A percentile compares a stretch with the other conserved stretches of the same genome.
Conservation (phyloP, 768 basidiomycete genomes). For the Panellus pusillus region DNA sequence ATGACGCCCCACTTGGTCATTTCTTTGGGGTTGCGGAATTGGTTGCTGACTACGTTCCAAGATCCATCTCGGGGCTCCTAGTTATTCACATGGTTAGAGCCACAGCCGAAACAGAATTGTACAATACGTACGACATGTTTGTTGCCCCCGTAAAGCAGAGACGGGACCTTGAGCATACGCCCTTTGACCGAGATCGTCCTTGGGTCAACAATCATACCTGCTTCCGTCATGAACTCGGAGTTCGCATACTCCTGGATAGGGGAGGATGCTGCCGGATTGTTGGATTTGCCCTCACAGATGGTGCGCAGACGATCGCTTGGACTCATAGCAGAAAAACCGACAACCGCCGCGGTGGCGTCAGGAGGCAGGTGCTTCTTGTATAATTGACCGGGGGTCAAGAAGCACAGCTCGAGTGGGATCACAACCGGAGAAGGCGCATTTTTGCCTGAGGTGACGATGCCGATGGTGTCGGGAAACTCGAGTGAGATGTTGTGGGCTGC, state of each 20-base stretch:
- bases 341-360: slow-evolving; percentile 34
- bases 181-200: slow-evolving; percentile 8
- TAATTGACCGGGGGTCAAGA: slow-evolving; percentile 35
- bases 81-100: background rate
- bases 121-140: slow-evolving; percentile 21
- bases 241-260: slow-evolving; percentile 12
- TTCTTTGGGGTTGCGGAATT: background rate
- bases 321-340: slow-evolving; percentile 37
- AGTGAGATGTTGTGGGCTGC: slow-evolving; percentile 29
- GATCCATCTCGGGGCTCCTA: slow-evolving; percentile 18
- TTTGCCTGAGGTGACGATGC: slow-evolving; percentile 26
- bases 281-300: background rate
- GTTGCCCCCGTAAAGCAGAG: background rate
- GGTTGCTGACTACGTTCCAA: slow-evolving; percentile 18
- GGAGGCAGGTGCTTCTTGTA: slow-evolving; percentile 39
- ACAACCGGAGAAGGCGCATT: slow-evolving; percentile 23
- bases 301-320: slow-evolving; percentile 33
- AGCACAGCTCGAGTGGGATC: slow-evolving; percentile 42
- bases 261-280: background rate
- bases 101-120: slow-evolving; percentile 18
- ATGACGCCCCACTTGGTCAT: slow-evolving; percentile 14
- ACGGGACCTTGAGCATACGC: slow-evolving; percentile 9
- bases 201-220: slow-evolving; percentile 24
- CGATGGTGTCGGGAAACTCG: slow-evolving; percentile 30
- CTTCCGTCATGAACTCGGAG: slow-evolving; percentile 24